Base-by-base conservation (phyloP, 148 eudicot species). In the Mesembryanthemum crystallinum region DNA sequence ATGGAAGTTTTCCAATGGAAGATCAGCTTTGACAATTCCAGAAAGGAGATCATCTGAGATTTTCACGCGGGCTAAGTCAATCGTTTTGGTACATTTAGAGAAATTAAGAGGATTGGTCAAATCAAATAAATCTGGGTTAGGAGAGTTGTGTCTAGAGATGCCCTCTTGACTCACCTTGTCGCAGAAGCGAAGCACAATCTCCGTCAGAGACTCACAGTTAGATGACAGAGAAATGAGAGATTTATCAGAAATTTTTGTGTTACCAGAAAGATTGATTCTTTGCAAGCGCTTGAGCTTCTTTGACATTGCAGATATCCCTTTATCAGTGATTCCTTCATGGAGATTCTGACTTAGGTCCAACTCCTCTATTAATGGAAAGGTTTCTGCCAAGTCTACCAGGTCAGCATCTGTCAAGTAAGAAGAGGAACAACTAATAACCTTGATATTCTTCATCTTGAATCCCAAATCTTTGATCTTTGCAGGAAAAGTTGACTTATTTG, bases 361-460 rank as follows among this genome's bases (percentile, higher is more conserved):
- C 73, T 69, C 73, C 49, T 69, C 59, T 5, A 69, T 8, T 25
- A 18, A 69, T 21, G 73, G 59, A 35, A 69, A 47, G 21, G 58
- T n/a, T 25, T 69, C 73, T 47, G 73, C 73, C 47, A 69, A 18
- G 10, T 45, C 52, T 15, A 29, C 5, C 58, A 69, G n/a, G 15
- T 47, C 37, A n/a, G 21, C 23, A 3, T 69, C 73, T 24, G 2
- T 25, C 12, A 69, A 20, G 33, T 24, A 69, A n/a, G 73, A 24
- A 15, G 18, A 30, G 7, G 68, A 29, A 35, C 39, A 35, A 2
- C 21, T 30, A 3, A 64, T 18, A 9, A 33, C 28, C 18, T 64
- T 64, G 39, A 64, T 15, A 30, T 30, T 30, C n/a, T 64, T 64
- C 68, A 64, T 64, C 4, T 14, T 64, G 68, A 21, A 30, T 0